Evolutionary conservation across 257 asterid species (phyloP), one percentile per base, ranked within the genome.

Genomic region (Verbena officinalis): DNA sequence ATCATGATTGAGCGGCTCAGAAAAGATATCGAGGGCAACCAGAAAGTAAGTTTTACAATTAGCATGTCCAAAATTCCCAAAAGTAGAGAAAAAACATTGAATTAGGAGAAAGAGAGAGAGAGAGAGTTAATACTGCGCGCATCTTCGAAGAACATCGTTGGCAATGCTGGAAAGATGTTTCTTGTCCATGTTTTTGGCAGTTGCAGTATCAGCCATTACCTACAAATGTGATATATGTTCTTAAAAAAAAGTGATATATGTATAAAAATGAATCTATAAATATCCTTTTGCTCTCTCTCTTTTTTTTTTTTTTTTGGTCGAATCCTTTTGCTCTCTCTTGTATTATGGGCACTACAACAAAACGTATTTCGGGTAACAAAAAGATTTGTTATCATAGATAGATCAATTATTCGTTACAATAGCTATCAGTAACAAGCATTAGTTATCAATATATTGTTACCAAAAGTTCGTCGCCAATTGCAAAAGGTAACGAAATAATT

Each of bases 81-180:
- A 42, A 11, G 7, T 3, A 3, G 15, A 5, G 24, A 5, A 7
- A 16, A 38, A 4, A 30, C 12, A 16, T 21, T 44, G 12, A 64
- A 7, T 36, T 36, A 30, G 16, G 52, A 14, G 40, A 46, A 33
- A 36, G 54, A n/a, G n/a, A n/a, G n/a, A n/a, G 11, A 53, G 44
- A 59, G 44, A 33, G 50, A 62, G 21, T 68, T 24, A 66, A 17
- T 71, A 92, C 97, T 45, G 70, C 53, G 94, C 84, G 36, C 95
- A 89, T 72, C 80, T 80, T 7, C 40, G 69, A 54, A 93, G 19
- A 49, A 92, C 85, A 39, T 84, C 73, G 78, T 81, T 80, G 64
- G 96, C 94, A 59, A 79, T 67, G 80, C 72, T 19, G 30, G 98
- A 89, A 20, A 89, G 95, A 74, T 81, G 89, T 70, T 89, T 89